phyloP scores from a whole-genome alignment of 768 basidiomycete species.

The Cystobasidium onofrii region DNA sequence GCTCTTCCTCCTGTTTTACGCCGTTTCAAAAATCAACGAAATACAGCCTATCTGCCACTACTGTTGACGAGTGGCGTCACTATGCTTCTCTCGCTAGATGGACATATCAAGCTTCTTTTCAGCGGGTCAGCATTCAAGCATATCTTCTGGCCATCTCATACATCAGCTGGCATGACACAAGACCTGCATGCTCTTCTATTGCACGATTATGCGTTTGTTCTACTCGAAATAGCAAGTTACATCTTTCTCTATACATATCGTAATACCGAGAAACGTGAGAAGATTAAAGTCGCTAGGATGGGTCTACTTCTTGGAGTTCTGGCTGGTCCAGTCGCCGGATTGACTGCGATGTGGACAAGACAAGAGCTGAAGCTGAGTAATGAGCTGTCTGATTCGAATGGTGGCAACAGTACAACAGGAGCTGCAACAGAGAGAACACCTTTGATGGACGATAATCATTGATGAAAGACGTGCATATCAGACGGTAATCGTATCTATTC shows the following conservation, averaged over 20 bases:
- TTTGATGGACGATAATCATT: neutral
- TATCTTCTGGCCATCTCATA: constrained; percentile 4
- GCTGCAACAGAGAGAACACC: neutral
- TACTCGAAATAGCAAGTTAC: neutral
- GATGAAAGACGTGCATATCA: neutral
- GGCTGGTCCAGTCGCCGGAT: neutral
- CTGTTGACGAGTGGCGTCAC: neutral
- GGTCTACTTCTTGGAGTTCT: neutral
- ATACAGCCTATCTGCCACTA: neutral
- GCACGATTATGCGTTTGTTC: constrained; percentile 12
- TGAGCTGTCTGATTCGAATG: neutral
- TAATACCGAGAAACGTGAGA: neutral
- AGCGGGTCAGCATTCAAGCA: neutral
- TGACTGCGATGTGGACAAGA: neutral
- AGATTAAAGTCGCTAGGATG: neutral
- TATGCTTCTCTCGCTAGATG: neutral
- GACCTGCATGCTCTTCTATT: constrained; percentile 10
- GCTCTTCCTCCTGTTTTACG: neutral
- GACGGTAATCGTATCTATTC: no score
- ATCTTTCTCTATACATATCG: neutral
- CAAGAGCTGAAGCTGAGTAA: neutral
- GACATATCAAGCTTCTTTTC: neutral
- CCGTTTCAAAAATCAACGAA: neutral
- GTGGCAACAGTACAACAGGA: neutral
- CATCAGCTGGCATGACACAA: neutral